phyloP scores from a whole-genome alignment of 2,329 filamentous ascomycete species.

The Chrysosporium queenslandicum region DNA sequence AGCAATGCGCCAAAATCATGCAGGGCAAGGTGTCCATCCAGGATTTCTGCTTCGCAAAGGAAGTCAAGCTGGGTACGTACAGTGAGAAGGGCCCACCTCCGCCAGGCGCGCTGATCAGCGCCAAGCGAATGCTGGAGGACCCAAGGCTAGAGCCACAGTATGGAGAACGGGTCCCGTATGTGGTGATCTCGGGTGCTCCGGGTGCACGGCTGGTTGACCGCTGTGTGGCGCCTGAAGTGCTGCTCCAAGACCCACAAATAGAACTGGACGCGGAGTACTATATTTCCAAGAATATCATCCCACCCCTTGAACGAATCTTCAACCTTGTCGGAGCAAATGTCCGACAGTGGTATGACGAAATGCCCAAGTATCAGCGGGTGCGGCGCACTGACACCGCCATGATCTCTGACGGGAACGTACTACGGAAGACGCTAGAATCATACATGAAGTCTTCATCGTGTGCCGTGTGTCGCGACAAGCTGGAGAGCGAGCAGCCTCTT shows the following conservation, averaged over 20 bases:
- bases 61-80: slow-evolving; percentile 85
- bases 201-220: slow-evolving; percentile 78
- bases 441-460: slow-evolving; percentile 79
- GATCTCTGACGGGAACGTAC: slow-evolving; percentile 4
- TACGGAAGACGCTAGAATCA: slow-evolving; percentile 73
- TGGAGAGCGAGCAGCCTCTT: slow-evolving; percentile 34
- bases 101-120: slow-evolving; percentile 79
- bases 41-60: slow-evolving; percentile 90
- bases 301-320: slow-evolving; percentile 90
- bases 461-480: slow-evolving; percentile 59
- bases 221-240: slow-evolving; percentile 74
- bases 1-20: slow-evolving; percentile 88
- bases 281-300: slow-evolving; percentile 89
- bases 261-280: slow-evolving; percentile 93
- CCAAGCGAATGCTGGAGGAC: slow-evolving; percentile 76
- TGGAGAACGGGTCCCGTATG: slow-evolving; percentile 88
- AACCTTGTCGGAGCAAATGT: slow-evolving; percentile 92
- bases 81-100: slow-evolving; percentile 69
- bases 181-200: slow-evolving; percentile 80
- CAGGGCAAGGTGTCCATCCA: slow-evolving; percentile 76
- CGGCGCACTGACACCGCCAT: slow-evolving; percentile 46
- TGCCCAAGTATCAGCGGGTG: slow-evolving; percentile 80
- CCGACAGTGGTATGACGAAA: slow-evolving; percentile 84
- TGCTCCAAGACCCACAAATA: slow-evolving; percentile 65
- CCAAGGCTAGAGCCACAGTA: slow-evolving; percentile 84